These are phyloP conservation scores for Sphagnum tenellum DNA, from an alignment of 225 moss, liverwort and hornwort species.

Conservation along the genomic window DNA sequence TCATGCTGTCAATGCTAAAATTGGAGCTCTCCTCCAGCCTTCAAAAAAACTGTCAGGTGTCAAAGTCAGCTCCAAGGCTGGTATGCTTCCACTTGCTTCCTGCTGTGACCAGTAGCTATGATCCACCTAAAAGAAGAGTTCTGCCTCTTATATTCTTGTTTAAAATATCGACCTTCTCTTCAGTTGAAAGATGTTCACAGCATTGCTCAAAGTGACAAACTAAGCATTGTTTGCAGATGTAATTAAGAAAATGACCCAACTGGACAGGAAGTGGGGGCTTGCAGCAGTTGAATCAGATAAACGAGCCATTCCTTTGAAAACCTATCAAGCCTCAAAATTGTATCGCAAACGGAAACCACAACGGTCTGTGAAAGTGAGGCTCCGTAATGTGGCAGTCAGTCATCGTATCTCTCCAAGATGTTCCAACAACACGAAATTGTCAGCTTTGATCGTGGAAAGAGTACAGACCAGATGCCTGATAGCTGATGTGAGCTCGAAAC, in stretches of 20 bases:
- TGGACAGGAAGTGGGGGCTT: constrained; percentile 6
- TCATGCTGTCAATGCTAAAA: neutral
- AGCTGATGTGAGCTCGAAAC: constrained; percentile 12
- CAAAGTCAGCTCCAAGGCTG: too few species aligned
- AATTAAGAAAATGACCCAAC: constrained; percentile 2
- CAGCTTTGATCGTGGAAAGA: constrained; percentile 11
- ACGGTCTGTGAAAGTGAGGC: constrained; percentile 9
- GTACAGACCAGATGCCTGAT: constrained; percentile 8
- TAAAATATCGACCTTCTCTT: too few species aligned
- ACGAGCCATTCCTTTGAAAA: neutral
- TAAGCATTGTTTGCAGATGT: constrained; percentile 4
- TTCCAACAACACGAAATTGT: constrained; percentile 16
- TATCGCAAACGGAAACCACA: constrained; percentile 6
- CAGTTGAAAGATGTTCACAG: too few species aligned
- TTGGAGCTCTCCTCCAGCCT: too few species aligned
- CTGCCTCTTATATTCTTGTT: too few species aligned
- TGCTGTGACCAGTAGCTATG: too few species aligned
- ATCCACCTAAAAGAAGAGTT: too few species aligned
- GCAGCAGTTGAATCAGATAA: constrained; percentile 9
- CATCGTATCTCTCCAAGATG: constrained; percentile 7
- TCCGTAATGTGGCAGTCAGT: constrained; percentile 9
- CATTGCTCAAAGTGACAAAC: too few species aligned
- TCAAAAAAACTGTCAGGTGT: too few species aligned
- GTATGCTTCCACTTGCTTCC: too few species aligned
- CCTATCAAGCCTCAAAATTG: constrained; percentile 4